phyloP scores from a whole-genome alignment of 306 rosid species.

The Psophocarpus tetragonolobus region DNA sequence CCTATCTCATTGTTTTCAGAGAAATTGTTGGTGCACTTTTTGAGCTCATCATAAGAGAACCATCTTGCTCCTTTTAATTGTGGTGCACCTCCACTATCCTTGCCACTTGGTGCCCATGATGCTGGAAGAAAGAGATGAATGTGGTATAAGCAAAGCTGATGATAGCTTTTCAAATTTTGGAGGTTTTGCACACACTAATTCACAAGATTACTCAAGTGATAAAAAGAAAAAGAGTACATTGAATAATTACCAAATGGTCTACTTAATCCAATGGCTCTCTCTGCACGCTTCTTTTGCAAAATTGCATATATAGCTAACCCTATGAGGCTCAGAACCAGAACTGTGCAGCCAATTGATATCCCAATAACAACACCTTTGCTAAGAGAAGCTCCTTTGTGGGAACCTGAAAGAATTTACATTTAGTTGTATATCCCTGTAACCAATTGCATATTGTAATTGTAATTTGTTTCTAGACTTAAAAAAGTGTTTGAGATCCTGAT shows the following conservation, averaged over 20 bases:
- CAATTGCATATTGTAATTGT: neutral
- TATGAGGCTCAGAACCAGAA: constrained; percentile 68
- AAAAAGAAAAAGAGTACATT: constrained; percentile 11
- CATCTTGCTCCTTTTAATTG: constrained; percentile 97
- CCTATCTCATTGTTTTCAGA: constrained; percentile 74
- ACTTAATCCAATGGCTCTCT: constrained; percentile 82
- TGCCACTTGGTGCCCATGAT: constrained; percentile 93
- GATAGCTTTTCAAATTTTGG: neutral
- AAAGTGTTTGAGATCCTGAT: too few relatives aligned
- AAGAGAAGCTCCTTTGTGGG: constrained; percentile 41
- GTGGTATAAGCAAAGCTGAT: constrained; percentile 22
- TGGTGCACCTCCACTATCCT: constrained; percentile 94
- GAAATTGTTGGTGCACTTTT: constrained; percentile 72
- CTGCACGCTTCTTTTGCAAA: constrained; percentile 91
- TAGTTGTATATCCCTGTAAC: constrained; percentile 29
- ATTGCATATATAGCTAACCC: constrained; percentile 70
- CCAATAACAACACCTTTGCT: constrained; percentile 54
- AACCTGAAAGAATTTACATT: constrained; percentile 49
- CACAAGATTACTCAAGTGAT: neutral
- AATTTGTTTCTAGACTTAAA: neutral
- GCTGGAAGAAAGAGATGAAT: constrained; percentile 51
- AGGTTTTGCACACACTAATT: neutral
- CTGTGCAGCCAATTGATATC: constrained; percentile 56
- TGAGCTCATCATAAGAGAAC: constrained; percentile 95
- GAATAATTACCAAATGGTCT: constrained; percentile 76